Evolutionary conservation across 2,329 filamentous ascomycete genomes (phyloP).

Genomic region (Xylaria sp.): DNA sequence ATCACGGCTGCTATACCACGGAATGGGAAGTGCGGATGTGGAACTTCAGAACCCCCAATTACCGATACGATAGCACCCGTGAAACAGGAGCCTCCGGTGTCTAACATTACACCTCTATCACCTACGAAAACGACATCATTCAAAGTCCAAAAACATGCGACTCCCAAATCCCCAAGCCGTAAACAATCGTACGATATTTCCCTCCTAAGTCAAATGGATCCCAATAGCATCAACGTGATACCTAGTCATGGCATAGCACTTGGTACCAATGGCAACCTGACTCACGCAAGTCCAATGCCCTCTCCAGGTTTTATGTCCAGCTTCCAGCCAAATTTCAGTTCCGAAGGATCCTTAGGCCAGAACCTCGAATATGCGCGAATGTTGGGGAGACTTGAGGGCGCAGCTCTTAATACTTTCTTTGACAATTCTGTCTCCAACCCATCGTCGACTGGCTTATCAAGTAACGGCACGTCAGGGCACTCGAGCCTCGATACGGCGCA

Average conservation of each 20-base stretch:
- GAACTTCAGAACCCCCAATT: slow-evolving; percentile 42
- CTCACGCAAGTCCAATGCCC: slow-evolving; percentile 18
- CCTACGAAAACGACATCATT: slow-evolving; percentile 53
- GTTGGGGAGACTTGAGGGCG: slow-evolving; percentile 29
- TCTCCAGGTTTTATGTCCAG: slow-evolving; percentile 33
- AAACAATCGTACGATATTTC: slow-evolving; percentile 64
- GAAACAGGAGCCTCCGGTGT: slow-evolving; percentile 38
- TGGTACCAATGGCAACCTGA: slow-evolving; percentile 31
- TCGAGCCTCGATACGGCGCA: slow-evolving; percentile 40
- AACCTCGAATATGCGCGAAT: slow-evolving; percentile 30
- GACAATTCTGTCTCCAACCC: slow-evolving; percentile 25
- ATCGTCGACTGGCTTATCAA: slow-evolving; percentile 30
- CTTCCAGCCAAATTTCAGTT: slow-evolving; percentile 29
- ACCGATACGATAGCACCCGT: slow-evolving; percentile 35
- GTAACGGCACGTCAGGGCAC: slow-evolving; percentile 37
- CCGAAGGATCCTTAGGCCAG: slow-evolving; percentile 14
- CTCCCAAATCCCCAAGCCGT: slow-evolving; percentile 52
- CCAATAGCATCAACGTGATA: slow-evolving; percentile 61
- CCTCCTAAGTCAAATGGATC: slow-evolving; percentile 64
- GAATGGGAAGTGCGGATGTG: slow-evolving; percentile 67
- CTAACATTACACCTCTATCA: slow-evolving; percentile 51
- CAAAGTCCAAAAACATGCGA: slow-evolving; percentile 59
- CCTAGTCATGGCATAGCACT: slow-evolving; percentile 30
- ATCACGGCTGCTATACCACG: slow-evolving; percentile 73
- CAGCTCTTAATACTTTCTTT: slow-evolving; percentile 31